These are phyloP conservation scores for Fusarium metavorans DNA, from an alignment of 2,329 filamentous ascomycete species.

Conservation along the genomic window DNA sequence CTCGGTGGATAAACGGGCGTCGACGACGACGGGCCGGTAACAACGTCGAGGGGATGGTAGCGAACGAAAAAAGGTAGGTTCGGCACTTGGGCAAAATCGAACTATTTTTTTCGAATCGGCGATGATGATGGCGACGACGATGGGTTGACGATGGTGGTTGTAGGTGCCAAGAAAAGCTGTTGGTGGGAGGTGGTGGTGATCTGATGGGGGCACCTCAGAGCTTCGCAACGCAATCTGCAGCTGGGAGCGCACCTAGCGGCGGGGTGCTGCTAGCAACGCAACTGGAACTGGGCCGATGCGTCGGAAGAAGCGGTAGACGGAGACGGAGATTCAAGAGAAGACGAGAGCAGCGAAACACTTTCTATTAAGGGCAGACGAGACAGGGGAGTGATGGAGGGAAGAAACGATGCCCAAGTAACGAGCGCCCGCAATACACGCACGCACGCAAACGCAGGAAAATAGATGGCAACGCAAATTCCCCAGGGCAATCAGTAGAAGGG, in stretches of 20 bases:
- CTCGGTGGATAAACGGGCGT: constrained; percentile 23
- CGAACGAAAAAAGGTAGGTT: background rate
- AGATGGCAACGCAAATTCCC: background rate
- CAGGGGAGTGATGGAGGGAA: background rate
- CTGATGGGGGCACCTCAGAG: constrained; percentile 29
- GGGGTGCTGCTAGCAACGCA: background rate
- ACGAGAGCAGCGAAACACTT: background rate
- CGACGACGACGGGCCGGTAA: background rate
- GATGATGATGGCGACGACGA: background rate
- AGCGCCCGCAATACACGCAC: background rate
- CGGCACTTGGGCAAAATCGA: background rate
- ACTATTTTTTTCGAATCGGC: background rate
- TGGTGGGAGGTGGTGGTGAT: constrained; percentile 20
- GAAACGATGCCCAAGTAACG: background rate
- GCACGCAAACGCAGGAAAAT: background rate
- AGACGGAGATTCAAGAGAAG: constrained; percentile 6
- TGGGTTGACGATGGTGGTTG: constrained; percentile 4
- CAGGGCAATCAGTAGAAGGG: background rate
- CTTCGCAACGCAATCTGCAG: constrained; percentile 34
- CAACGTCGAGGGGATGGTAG: background rate
- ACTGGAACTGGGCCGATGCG: constrained; percentile 15
- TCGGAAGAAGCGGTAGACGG: constrained; percentile 25
- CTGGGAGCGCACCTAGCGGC: constrained; percentile 14
- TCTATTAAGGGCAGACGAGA: background rate
- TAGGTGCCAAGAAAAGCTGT: constrained; percentile 20